Percentiles rank a stretch among this genome's conserved stretches.
Conservation (phyloP, 176 grass and related monocot species). For the Panicum miliaceum region DNA sequence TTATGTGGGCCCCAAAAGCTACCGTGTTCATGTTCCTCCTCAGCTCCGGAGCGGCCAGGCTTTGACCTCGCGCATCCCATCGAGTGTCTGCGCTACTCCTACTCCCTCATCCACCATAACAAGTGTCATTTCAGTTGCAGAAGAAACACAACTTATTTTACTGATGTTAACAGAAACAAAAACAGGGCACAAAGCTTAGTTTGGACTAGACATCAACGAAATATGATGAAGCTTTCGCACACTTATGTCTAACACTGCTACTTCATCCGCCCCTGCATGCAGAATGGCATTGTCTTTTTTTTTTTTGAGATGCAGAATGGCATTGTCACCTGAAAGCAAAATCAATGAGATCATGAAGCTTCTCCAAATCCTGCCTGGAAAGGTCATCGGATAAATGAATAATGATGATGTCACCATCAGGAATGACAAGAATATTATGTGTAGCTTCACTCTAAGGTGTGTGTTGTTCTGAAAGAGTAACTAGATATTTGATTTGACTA, state of each 20-base stretch:
- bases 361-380: conserved; percentile 44
- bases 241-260: conserved; percentile 35
- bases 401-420: conserved; percentile 30
- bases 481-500: conserved; percentile 28
- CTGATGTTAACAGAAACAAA: conserved; percentile 24
- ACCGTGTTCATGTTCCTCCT: too few relatives aligned
- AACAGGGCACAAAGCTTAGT: background rate
- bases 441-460: conserved; percentile 27
- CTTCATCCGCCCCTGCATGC: conserved; percentile 43
- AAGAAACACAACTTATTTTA: conserved; percentile 29
- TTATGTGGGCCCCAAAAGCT: too few relatives aligned
- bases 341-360: conserved; percentile 44
- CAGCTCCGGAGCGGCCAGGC: too few relatives aligned
- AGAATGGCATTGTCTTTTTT: conserved; percentile 37
- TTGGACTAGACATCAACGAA: conserved; percentile 49
- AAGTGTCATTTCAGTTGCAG: background rate
- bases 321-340: conserved; percentile 38
- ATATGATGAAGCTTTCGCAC: conserved; percentile 35
- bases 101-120: too few relatives aligned
- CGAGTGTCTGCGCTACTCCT: too few relatives aligned
- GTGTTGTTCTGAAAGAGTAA: conserved; percentile 28
- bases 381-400: background rate
- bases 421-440: conserved; percentile 27
- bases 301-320: conserved; percentile 47
- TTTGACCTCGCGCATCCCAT: too few relatives aligned